Evolutionary conservation across 75 land plant species (phyloP), one percentile per base, ranked within the genome.

Genomic region (Chamaecyparis obtusa): DNA sequence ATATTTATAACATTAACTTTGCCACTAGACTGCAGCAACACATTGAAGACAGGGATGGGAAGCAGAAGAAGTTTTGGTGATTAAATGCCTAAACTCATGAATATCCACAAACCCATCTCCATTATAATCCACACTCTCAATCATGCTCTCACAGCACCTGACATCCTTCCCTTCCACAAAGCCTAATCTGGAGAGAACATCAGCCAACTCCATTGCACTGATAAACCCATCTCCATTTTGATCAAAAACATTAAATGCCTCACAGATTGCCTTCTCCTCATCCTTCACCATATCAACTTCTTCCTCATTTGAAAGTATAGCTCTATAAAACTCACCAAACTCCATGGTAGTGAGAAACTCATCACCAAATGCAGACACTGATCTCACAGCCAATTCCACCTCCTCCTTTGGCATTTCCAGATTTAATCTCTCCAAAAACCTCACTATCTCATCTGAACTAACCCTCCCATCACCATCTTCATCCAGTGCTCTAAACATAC

Each of bases 141-240:
- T 91, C 95, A 94, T 94, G 35, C 49, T 56, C 67, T 67, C 55
- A 74, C 95, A 94, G 1, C 67, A 86, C 21, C 85, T 87, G 3
- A 89, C 36, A 13, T 86, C 87, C 3, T 27, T 80, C 11, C 67
- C 91, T 67, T 87, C 86, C 6, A 32, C 44, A 9, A 90, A 75
- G 0, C 92, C 93, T 83, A 94, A 78, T n/a, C 37, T 71, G 76
- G 83, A 19, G 1, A 94, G 85, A 0, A 94, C 91, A 33, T 64
- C 88, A 71, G 88, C 39, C 87, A 93, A 74, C 88, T 92, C 94
- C 48, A 16, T 51, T 43, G 91, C 92, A 72, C 88, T 90, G 71
- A 93, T 91, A 85, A 90, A 89, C n/a, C 95, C 95, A 82, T 94
- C 95, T 21, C 78, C 86, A 71, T 94, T 89, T 85, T 86, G 82